Evolutionary conservation across 2,329 filamentous ascomycete genomes (phyloP), one percentile per base, ranked within the genome.

Genomic region (Camptophora hylomeconis): DNA sequence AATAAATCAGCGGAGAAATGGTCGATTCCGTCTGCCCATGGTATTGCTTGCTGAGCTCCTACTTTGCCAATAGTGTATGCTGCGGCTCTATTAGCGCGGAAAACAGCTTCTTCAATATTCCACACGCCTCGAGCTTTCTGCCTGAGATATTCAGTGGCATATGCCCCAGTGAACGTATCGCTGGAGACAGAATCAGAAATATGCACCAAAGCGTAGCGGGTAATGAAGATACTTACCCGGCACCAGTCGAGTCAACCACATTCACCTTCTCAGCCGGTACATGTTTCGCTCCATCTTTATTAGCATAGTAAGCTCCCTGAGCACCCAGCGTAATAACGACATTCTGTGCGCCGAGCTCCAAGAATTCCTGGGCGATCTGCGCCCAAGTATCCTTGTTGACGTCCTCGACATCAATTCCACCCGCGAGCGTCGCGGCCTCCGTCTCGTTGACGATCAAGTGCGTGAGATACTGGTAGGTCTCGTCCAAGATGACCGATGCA

Each of bases 1-100:
- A n/a, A n/a, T n/a, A n/a, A n/a, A n/a, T n/a, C n/a, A n/a, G n/a
- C n/a, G n/a, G n/a, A 10, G 15, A 30, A 35, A 17, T 15, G 16
- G n/a, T 33, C 30, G 12, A 41, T 33, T 17, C 38, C 34, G 19
- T 40, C 35, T 12, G 35, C 32, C 39, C 39, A 41, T 16, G 39
- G 39, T n/a, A 41, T 37, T 7, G 24, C 16, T 5, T 34, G 23
- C 14, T 39, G 33, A 17, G 30, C 31, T 3, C 39, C 39, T 7
- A 40, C n/a, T 7, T 16, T 17, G 7, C 13, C 10, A 20, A 33
- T 33, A 3, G 26, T 35, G 5, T 20, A 20, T 14, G 37, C 37
- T 6, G 30, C 19, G 5, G 39, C 39, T 28, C 35, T 39, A 24
- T 28, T 24, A 8, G 34, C 39, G 5, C 25, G 26, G 7, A n/a